Evolutionary conservation across 495 filamentous ascomycete species (phyloP).

Genomic region (Glutinoglossum americanum): DNA sequence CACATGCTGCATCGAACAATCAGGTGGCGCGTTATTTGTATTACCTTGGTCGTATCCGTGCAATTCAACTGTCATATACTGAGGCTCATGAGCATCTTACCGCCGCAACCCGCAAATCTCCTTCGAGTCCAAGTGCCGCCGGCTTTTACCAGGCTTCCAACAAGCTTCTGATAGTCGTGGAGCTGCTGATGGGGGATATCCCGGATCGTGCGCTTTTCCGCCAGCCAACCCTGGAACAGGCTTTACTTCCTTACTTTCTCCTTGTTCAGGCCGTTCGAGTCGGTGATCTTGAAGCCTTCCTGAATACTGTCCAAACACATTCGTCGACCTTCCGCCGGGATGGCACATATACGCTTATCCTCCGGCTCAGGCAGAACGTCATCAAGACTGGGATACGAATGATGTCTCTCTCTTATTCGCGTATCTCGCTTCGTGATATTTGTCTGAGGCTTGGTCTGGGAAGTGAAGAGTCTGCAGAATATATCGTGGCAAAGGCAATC

Average conservation of each 20-base stretch:
- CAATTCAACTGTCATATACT: constrained; percentile 88
- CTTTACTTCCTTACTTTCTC: constrained; percentile 76
- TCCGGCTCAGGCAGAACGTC: constrained; percentile 89
- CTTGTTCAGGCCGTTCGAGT: constrained; percentile 89
- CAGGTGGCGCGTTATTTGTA: constrained; percentile 93
- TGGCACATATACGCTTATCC: constrained; percentile 84
- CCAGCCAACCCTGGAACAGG: constrained; percentile 58
- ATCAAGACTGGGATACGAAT: constrained; percentile 98
- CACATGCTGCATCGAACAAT: constrained; percentile 80
- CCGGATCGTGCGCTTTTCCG: constrained; percentile 89
- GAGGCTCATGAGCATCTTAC: constrained; percentile 89
- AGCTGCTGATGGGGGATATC: constrained; percentile 96
- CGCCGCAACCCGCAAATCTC: constrained; percentile 82
- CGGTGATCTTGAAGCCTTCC: constrained; percentile 80
- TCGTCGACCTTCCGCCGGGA: constrained; percentile 73
- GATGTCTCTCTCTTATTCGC: constrained; percentile 94
- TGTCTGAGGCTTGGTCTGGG: constrained; percentile 85
- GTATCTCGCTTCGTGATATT: constrained; percentile 93
- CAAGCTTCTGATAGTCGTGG: constrained; percentile 84
- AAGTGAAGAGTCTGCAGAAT: constrained; percentile 89
- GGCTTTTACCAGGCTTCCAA: constrained; percentile 91
- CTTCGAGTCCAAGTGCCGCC: constrained; percentile 64
- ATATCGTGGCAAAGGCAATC: constrained; percentile 97
- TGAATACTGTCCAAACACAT: constrained; percentile 59
- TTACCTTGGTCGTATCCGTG: constrained; percentile 87